A percentile compares a stretch with the other conserved stretches of the same genome.
These are phyloP conservation scores for Trichosporon faecale DNA, from an alignment of 1,284 basidiomycete species.

Conservation along the genomic window DNA sequence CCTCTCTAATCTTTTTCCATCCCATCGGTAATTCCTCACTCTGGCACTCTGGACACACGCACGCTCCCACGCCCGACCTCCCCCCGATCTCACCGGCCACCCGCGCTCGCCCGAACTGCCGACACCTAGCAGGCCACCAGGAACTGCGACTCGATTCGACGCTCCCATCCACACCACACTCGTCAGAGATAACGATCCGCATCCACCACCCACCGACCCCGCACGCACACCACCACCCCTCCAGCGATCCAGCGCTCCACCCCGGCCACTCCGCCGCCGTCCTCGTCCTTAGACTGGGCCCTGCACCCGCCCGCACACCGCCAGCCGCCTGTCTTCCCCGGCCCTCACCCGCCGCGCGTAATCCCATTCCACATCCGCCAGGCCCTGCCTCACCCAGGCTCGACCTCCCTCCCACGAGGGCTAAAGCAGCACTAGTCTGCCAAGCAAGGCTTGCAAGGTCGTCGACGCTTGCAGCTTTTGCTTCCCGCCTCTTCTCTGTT, in stretches of 20 bases:
- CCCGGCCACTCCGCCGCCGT: not conserved
- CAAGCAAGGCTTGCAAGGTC: not conserved
- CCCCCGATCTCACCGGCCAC: not conserved
- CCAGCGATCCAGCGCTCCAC: not conserved
- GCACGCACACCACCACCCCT: not conserved
- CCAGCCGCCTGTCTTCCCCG: not conserved
- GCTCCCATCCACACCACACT: not conserved
- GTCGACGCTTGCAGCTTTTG: conserved; percentile 3
- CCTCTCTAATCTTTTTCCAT: not conserved
- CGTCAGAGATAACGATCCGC: not conserved
- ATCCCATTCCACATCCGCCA: not conserved
- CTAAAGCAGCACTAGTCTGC: conserved; percentile 1
- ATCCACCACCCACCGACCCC: not conserved
- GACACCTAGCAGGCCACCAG: not conserved
- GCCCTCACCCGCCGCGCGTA: not conserved
- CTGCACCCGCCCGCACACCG: not conserved
- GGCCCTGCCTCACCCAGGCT: not conserved
- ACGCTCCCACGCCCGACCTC: not conserved
- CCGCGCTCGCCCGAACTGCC: not conserved
- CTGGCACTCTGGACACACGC: not conserved
- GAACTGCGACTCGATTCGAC: not conserved
- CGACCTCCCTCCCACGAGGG: not conserved
- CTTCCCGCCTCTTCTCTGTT: conserved; percentile 1
- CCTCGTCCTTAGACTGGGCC: not conserved
- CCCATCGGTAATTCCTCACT: not conserved